These are phyloP conservation scores for Colletotrichum tropicale DNA, from an alignment of 2,329 filamentous ascomycete species.

Conservation along the genomic window DNA sequence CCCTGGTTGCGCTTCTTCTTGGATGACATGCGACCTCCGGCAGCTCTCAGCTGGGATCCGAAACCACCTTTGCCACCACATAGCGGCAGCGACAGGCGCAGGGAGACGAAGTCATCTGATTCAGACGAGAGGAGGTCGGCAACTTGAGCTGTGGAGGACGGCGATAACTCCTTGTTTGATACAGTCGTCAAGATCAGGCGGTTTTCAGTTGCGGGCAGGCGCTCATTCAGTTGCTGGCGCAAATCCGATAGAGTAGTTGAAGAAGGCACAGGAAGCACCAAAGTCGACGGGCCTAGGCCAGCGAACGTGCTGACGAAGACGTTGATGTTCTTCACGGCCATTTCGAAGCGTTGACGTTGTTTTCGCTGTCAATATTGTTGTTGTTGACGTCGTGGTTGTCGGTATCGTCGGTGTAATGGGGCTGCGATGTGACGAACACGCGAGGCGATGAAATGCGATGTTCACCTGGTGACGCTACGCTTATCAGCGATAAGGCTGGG, in stretches of 20 bases:
- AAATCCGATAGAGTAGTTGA: slow-evolving; percentile 72
- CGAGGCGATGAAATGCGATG: not conserved
- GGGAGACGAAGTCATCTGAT: slow-evolving; percentile 74
- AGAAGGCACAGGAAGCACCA: slow-evolving; percentile 74
- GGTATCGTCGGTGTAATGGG: not conserved
- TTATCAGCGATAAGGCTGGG: not conserved
- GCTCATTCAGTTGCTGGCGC: slow-evolving; percentile 64
- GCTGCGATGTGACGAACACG: not conserved
- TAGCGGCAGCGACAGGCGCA: slow-evolving; percentile 79
- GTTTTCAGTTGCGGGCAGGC: slow-evolving; percentile 59
- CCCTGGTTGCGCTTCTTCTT: slow-evolving; percentile 83
- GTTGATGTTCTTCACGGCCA: slow-evolving; percentile 70
- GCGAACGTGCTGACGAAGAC: slow-evolving; percentile 85
- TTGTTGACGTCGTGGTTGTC: not conserved
- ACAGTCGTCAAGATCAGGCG: slow-evolving; percentile 82
- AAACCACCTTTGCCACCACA: slow-evolving; percentile 98
- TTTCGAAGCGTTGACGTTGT: slow-evolving; percentile 30
- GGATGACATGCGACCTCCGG: slow-evolving; percentile 98
- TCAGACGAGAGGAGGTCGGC: slow-evolving; percentile 62
- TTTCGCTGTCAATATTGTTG: not conserved
- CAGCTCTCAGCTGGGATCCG: slow-evolving; percentile 93
- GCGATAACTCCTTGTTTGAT: slow-evolving; percentile 72
- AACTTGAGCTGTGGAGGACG: slow-evolving; percentile 58
- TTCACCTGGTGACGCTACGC: not conserved
- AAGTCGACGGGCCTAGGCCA: slow-evolving; percentile 79